Evolutionary conservation across 805 yeast genomes (phyloP), one percentile per base, ranked within the genome.

Genomic region (Lachancea dasiensis): DNA sequence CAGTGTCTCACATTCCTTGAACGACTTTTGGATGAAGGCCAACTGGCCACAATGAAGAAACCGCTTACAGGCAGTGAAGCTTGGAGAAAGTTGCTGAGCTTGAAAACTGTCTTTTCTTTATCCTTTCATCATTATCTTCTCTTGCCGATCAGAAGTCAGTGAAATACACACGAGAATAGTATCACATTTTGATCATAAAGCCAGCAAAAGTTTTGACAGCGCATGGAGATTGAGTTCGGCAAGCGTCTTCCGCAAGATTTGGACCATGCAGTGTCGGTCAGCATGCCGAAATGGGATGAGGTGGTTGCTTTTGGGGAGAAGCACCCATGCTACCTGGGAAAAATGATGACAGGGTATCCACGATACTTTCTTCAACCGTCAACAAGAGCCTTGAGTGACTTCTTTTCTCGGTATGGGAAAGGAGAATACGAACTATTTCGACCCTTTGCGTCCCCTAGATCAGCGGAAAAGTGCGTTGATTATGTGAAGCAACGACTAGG

Each of bases 231-330:
- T 38, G 48, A 34, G 7, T 47, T 47, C 27, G 50, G 50, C 5
- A 45, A 42, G 25, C 48, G 48, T 5, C 44, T 47, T 14, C 50
- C 50, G 10, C 25, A 40, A 9, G 28, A 36, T 31, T 34, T 47
- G 9, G 47, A 47, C 8, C 95, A 89, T 60, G 96, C 96, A 0
- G 95, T 89, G 2, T 83, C 95, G 3, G 95, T 87, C 37, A 81
- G 95, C 0, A 69, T 87, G 20, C 96, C 97, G 4, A 81, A 95
- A 0, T 89, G 96, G 96, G 81, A 76, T 37, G 86, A 94, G 29
- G 85, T 82, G 3, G 82, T 89, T 2, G 95, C 86, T 5, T 87
- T 89, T 51, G 96, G 85, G 54, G 90, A 83, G 59, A 95, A 95
- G 14, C 77, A 82, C 50, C 79, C 73, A 14, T 79, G 89, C 82